phyloP scores from a whole-genome alignment of 2,329 filamentous ascomycete genomes.

The Cladophialophora yegresii region DNA sequence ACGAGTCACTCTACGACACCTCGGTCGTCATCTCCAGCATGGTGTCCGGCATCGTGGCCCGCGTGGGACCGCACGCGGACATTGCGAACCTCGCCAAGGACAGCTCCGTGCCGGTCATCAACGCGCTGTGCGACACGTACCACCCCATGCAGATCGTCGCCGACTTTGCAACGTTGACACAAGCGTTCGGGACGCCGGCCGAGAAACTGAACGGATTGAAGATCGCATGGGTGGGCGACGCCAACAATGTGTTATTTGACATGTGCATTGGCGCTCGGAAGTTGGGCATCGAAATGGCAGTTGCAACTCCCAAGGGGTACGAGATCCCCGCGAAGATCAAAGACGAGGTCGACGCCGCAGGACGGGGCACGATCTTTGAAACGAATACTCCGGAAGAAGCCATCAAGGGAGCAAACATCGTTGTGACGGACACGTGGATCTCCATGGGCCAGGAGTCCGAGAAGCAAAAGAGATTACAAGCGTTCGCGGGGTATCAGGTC shows the following conservation, averaged over 20 bases:
- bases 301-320: slow-evolving; percentile 84
- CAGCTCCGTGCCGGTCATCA: slow-evolving; percentile 79
- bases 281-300: slow-evolving; percentile 79
- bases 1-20: slow-evolving; percentile 93
- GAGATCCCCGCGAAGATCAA: slow-evolving; percentile 76
- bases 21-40: slow-evolving; percentile 91
- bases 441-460: slow-evolving; percentile 98
- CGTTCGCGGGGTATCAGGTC: slow-evolving; percentile 88
- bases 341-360: slow-evolving; percentile 67
- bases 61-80: slow-evolving; percentile 75
- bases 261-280: slow-evolving; percentile 85
- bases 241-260: slow-evolving; percentile 96
- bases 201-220: slow-evolving; percentile 76
- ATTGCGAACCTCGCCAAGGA: slow-evolving; percentile 69
- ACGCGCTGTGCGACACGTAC: slow-evolving; percentile 84
- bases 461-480: slow-evolving; percentile 71
- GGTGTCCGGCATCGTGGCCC: slow-evolving; percentile 79
- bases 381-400: slow-evolving; percentile 81
- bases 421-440: slow-evolving; percentile 97
- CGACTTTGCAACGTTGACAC: slow-evolving; percentile 87
- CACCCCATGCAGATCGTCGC: slow-evolving; percentile 94
- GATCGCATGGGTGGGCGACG: slow-evolving; percentile 93
- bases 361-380: slow-evolving; percentile 65
- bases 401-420: slow-evolving; percentile 79
- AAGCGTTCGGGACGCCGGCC: slow-evolving; percentile 63